Evolutionary conservation across 768 basidiomycete species (phyloP), one percentile per base, ranked within the genome.

Genomic region (Mycena sanguinolenta): DNA sequence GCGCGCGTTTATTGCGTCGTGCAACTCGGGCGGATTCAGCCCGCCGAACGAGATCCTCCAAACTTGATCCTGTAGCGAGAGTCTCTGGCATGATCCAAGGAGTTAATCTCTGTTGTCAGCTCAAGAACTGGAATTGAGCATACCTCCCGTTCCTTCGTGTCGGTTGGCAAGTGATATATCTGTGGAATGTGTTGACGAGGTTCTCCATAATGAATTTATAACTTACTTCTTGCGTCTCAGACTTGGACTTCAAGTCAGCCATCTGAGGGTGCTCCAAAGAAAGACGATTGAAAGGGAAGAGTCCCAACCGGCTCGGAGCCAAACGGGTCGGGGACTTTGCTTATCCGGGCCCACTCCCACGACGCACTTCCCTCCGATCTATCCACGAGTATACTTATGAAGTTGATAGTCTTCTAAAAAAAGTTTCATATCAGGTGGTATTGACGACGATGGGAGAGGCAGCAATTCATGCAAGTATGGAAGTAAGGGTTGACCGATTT

Each of bases 21-120:
- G n/a, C 57, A 58, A 23, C 7, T n/a, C 23, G 8, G 42, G 44
- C 19, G 42, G 28, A 49, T 60, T 30, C 27, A 60, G 25, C 4
- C 59, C 59, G 7, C 44, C 44, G 44, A 46, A 44, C 5, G 49
- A 21, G 17, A 46, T n/a, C 23, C 44, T 21, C 59, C 59, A 60
- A 1, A 60, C 9, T 49, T 19, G 59, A 60, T 60, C 42, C 44
- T 60, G 59, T 46, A 19, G 42, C 21, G 25, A 21, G n/a, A 60
- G 59, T 23, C 59, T 60, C 59, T 60, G 59, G 6, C 32, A 34
- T 10, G 32, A 34, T 39, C 12, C 13, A 25, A 39, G 30, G 6
- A 19, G 10, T 39, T 8, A 58, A 9, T 16, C 3, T 23, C n/a
- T n/a, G 32, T 34, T 5, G 9, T n/a, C 2, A 3, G 10, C n/a